These are phyloP conservation scores for Nyssa sinensis DNA, from an alignment of 148 eudicot species.

Conservation along the genomic window DNA sequence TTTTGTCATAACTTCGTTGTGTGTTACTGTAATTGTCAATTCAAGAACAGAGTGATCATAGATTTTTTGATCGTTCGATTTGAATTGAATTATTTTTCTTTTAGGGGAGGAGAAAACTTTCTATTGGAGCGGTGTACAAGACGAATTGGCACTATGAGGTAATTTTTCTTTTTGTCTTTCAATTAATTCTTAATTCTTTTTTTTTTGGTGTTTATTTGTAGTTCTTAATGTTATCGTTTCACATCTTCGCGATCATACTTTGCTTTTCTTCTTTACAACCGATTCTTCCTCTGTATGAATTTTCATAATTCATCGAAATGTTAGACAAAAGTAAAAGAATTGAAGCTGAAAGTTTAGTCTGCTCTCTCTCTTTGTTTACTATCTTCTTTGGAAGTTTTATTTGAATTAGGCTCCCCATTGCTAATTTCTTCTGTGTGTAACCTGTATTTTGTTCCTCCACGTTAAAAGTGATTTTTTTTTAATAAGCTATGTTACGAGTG, in stretches of 20 bases:
- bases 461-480: no score
- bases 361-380: not conserved
- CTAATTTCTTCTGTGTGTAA: no score
- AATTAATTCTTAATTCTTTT: not conserved
- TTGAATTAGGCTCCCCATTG: not conserved
- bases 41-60: not conserved
- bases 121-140: not conserved
- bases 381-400: not conserved
- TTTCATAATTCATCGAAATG: not conserved
- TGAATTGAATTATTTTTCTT: not conserved
- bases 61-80: not conserved
- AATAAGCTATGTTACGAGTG: not conserved
- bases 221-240: no score
- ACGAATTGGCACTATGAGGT: not conserved
- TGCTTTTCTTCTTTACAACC: no score
- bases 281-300: not conserved
- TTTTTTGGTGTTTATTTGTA: not conserved
- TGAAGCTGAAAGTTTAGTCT: slow-evolving; percentile 1
- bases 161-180: not conserved
- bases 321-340: not conserved
- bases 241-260: no score
- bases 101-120: not conserved
- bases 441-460: not conserved
- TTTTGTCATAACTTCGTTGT: not conserved
- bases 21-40: not conserved